Base-by-base conservation (phyloP, 106 monocot species). In the Dioscorea dumetorum region DNA sequence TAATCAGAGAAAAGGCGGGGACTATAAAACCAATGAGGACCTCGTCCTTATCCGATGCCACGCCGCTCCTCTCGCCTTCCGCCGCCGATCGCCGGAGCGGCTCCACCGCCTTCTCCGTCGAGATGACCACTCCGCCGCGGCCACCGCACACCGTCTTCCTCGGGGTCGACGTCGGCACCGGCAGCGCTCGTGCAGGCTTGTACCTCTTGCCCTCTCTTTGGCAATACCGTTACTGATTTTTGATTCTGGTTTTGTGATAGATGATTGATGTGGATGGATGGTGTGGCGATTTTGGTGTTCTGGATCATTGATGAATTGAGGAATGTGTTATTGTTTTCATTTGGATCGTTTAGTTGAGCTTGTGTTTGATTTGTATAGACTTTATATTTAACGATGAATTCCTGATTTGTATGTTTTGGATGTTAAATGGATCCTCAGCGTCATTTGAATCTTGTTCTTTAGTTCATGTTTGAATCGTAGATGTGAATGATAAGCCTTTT, bases 141-240 rank as follows among this genome's bases (percentile, higher is more conserved):
- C 67, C 49, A 0, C 52, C 12, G 14, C 75, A 78, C 64, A 52
- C 68, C 61, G 82, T 81, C 52, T 97, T 87, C 77, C 88, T 97
- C 50, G 95, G 95, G 66, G 88, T 97, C 74, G 95, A 97, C 76
- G 95, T 97, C 63, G 95, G 95, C 69, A 97, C 95, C 32, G 86
- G 91, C 75, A 97, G 95, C 88, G 95, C 95, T 32, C 88, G 95
- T 17, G 95, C 95, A 72, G 95, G 95, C 76, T 22, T 4, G 66
- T 32, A 22, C n/a, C 24, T 51, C 49, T 72, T 21, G 18, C 15
- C 49, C 49, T 24, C 50, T 58, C 32, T 57, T 32, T 24, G 0
- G 41, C 6, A 41, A 41, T 41, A 10, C 41, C 10, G 3, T 41
- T 41, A 10, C 41, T 10, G 41, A 12, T 48, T 19, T 28, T 54